Base-by-base conservation (phyloP, 192 early-diverging fungal genomes). In the Entophlyctis luteolus region DNA sequence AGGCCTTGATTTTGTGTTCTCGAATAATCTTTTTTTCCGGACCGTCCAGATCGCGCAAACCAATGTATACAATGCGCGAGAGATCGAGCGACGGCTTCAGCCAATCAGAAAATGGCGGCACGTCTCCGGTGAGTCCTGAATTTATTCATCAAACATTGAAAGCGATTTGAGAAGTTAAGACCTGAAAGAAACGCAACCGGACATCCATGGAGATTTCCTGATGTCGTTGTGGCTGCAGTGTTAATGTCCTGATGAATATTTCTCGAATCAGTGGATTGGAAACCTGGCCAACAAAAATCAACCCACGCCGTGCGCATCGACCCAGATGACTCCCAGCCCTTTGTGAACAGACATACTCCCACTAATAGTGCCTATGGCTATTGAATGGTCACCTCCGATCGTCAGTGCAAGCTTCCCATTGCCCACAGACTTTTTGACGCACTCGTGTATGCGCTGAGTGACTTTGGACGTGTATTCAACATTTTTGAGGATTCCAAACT, bases 161-260 rank as follows among this genome's bases (percentile, higher is more conserved):
- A 14, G 29, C 20, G 29, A 54, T 18, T 18, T 14, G 27, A 18
- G 14, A 35, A 38, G 37, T 27, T 2, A 45, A 55, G 54, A 55
- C 20, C n/a, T 27, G 50, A 53, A 33, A 98, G 75, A 74, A 94
- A 98, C 4, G 92, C 87, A 34, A 96, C 76, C 35, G 95, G 95
- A 75, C 95, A 98, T 18, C 95, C 95, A 62, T 98, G 95, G 50
- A 98, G 82, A 77, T 98, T 96, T 27, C 95, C 95, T 16, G 89
- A 89, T 22, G 85, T 83, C 5, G 93, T 96, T 10, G 88, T 85
- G 47, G 83, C 85, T 18, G 92, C 90, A 33, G 95, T 95, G 84
- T 98, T 98, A 80, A 94, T 93, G 71, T 94, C 92, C 79, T 85
- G 50, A 14, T n/a, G 34, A 42, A 68, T 2, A 1, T 70, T 20